Base-by-base conservation (phyloP, 306 rosid genomes). In the Cicer chorassanicum region DNA sequence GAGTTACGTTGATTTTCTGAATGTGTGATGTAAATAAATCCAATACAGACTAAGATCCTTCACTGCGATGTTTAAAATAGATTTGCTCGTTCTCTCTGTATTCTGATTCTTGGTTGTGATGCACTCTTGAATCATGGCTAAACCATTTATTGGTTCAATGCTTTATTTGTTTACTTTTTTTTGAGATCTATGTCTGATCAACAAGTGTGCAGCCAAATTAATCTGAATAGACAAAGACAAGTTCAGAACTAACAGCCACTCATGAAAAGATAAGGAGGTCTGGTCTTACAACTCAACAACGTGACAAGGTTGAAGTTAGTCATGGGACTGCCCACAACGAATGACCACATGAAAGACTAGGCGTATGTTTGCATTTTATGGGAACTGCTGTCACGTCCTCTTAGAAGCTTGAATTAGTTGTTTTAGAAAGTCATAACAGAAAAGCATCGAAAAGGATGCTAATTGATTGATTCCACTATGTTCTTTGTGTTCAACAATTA, bases 1-100 rank as follows among this genome's bases (percentile, higher is more conserved):
- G 63, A 75, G 38, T 46, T 45, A 45, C 36, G 38, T 77, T 77
- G 54, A 19, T 15, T 74, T 50, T 83, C 39, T 65, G 48, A 73
- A 64, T 50, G 6, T 34, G 60, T 62, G 61, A 14, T 79, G 78
- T 21, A 21, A 21, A 21, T 78, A 69, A 29, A 29, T 59, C 63
- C 46, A 15, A 15, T 18, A 57, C 51, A n/a, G 38, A 72, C 68
- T 59, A 54, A 38, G 18, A 61, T 16, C 34, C 62, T 57, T 71
- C 53, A 59, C 39, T 41, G 45, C 60, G 29, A 73, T 57, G 18
- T 36, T 72, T 72, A 65, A 60, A 50, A 11, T 77, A 40, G 39
- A 12, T 15, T 41, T 55, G 63, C 50, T 19, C 71, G 7, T 50
- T 72, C 56, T 38, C 72, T 66, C 7, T 82, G 72, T 57, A 24